phyloP scores from a whole-genome alignment of 176 grass and related monocot species.

The Cenchrus americanus region DNA sequence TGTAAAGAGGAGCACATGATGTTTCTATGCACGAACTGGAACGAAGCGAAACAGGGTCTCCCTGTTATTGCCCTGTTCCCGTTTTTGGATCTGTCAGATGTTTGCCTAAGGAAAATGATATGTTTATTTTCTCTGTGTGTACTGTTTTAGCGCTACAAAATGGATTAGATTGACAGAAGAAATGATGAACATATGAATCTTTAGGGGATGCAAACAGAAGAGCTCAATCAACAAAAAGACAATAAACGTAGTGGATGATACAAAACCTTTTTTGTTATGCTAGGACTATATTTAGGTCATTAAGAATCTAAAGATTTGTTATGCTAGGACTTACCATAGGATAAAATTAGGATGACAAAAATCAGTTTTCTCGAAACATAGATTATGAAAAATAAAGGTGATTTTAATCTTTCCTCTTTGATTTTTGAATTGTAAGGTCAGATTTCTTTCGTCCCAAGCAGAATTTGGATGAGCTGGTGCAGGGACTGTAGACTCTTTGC shows the following conservation, averaged over 20 bases:
- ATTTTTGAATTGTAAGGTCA: background rate
- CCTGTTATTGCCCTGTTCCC: background rate
- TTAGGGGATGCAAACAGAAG: background rate
- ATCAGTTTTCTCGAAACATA: background rate
- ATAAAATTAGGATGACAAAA: background rate
- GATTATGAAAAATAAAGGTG: background rate
- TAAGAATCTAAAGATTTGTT: conserved; percentile 3
- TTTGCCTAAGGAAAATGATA: conserved; percentile 4
- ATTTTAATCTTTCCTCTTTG: background rate
- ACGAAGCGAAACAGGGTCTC: background rate
- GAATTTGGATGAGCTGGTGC: conserved; percentile 29
- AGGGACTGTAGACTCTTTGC: conserved; percentile 15
- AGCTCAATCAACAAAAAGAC: background rate
- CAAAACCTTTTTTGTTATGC: background rate
- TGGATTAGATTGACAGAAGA: background rate
- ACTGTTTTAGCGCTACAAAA: background rate
- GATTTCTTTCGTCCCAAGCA: conserved; percentile 7
- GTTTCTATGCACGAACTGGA: background rate
- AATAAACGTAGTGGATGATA: background rate
- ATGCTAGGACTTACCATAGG: background rate
- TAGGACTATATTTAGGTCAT: background rate
- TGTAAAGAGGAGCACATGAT: background rate
- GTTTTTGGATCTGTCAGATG: background rate
- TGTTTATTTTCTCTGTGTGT: background rate
- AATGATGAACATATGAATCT: background rate